phyloP scores from a whole-genome alignment of 805 yeast genomes.

The Starmerella geochares region DNA sequence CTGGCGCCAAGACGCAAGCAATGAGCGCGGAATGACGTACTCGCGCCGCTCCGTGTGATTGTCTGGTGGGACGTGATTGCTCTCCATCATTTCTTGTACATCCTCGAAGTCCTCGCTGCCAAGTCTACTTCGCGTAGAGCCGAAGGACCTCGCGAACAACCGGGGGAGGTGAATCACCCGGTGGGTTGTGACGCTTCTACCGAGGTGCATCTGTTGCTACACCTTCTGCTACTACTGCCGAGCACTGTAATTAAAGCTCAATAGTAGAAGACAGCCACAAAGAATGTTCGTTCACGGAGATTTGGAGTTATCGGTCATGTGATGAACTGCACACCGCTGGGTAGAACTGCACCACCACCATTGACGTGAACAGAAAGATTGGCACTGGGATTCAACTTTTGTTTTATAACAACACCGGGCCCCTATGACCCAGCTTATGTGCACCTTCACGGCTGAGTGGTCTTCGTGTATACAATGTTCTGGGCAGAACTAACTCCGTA shows the following conservation, averaged over 20 bases:
- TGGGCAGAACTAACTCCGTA: too few species aligned
- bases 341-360: too few species aligned
- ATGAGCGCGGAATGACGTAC: constrained; percentile 18
- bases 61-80: constrained; percentile 19
- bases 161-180: neutral
- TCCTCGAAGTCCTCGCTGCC: constrained; percentile 14
- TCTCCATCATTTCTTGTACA: constrained; percentile 20
- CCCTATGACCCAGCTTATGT: too few species aligned
- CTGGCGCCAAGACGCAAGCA: constrained; percentile 26
- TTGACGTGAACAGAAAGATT: too few species aligned
- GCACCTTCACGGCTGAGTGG: too few species aligned
- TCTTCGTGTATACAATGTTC: too few species aligned
- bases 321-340: too few species aligned
- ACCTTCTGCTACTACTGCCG: neutral
- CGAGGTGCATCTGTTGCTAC: neutral
- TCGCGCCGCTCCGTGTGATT: constrained; percentile 10
- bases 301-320: too few species aligned
- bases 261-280: neutral
- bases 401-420: too few species aligned
- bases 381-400: too few species aligned
- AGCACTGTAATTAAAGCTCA: neutral
- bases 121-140: neutral
- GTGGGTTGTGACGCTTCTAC: neutral
- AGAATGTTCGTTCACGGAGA: too few species aligned
- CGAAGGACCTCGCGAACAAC: neutral